Evolutionary conservation across 305 asterid genomes (phyloP).

Genomic region (Rubia occidens): DNA sequence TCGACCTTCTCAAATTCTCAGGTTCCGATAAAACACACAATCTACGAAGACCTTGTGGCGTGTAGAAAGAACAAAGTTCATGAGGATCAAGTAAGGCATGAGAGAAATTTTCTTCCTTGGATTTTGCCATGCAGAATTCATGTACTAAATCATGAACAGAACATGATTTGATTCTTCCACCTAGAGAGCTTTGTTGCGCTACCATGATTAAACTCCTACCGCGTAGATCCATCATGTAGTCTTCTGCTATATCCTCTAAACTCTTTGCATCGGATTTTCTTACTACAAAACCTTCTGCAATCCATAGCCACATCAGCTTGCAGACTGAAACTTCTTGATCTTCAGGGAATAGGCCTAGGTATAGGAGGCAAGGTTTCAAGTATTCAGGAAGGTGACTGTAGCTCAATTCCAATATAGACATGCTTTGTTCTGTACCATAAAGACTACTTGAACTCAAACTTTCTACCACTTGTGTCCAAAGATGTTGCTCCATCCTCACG

Average conservation of each 20-base stretch:
- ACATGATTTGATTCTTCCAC: constrained; percentile 5
- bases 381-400: constrained; percentile 2
- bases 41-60: not conserved
- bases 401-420: constrained; percentile 7
- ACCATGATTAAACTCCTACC: constrained; percentile 2
- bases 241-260: constrained; percentile 1
- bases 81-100: not conserved
- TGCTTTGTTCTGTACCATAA: constrained; percentile 4
- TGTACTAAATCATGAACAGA: constrained; percentile 4
- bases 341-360: constrained; percentile 3
- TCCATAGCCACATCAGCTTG: constrained; percentile 10
- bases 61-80: not conserved
- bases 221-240: constrained; percentile 10
- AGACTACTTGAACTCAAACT: not conserved
- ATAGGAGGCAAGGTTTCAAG: constrained; percentile 6
- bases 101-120: constrained; percentile 3
- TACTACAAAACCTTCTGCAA: constrained; percentile 5
- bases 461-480: not conserved
- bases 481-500: not conserved
- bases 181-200: constrained; percentile 1
- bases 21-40: not conserved
- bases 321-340: constrained; percentile 2
- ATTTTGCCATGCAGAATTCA: constrained; percentile 4
- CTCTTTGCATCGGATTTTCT: not conserved
- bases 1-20: not conserved